Percentiles rank a stretch among this genome's conserved stretches.
Conservation (phyloP, 768 basidiomycete genomes). For the Lactifluus subvellereus region DNA sequence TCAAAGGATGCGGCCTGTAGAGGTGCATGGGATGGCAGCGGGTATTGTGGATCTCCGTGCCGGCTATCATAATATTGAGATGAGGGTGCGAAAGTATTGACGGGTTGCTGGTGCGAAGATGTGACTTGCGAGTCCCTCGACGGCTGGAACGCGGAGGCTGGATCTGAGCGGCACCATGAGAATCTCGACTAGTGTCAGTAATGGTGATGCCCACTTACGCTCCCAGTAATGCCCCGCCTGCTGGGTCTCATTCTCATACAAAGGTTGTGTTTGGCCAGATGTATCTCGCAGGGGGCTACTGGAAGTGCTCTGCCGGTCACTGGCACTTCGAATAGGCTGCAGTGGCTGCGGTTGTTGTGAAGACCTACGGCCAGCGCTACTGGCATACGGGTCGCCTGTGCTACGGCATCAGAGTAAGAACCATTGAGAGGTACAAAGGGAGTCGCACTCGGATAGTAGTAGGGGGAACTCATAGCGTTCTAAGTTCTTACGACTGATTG, state of each 20-base stretch:
- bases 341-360: background rate
- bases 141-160: background rate
- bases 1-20: background rate
- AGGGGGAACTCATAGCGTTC: slow-evolving; percentile 3
- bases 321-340: background rate
- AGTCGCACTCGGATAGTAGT: background rate
- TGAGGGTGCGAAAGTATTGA: no score
- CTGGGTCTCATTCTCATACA: background rate
- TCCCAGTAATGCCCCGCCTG: background rate
- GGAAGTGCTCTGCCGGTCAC: background rate
- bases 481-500: background rate
- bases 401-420: background rate
- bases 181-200: background rate
- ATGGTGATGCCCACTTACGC: background rate
- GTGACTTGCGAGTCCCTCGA: background rate
- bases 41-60: no score
- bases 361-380: background rate
- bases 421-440: background rate
- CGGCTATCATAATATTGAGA: no score
- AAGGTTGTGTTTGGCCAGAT: background rate
- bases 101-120: background rate
- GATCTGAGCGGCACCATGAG: background rate
- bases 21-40: background rate
- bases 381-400: background rate
- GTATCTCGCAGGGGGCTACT: background rate